These are phyloP conservation scores for Corynascus novoguineensis DNA, from an alignment of 495 filamentous ascomycete genomes.

Conservation along the genomic window DNA sequence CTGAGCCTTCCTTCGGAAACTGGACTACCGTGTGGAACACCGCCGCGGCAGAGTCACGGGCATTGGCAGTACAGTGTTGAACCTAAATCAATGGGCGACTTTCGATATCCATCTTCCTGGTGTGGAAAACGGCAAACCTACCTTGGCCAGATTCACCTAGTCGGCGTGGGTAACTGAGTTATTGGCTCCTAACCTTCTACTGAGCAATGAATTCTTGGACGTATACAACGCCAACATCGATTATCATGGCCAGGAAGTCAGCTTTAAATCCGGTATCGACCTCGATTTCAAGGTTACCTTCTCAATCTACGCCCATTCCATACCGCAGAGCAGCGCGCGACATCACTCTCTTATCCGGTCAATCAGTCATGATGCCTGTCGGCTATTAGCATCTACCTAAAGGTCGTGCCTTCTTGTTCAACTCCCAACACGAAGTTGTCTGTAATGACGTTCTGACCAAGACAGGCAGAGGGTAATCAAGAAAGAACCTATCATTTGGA, in stretches of 20 bases:
- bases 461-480: no score
- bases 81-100: not conserved
- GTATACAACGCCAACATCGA: not conserved
- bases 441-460: no score
- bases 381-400: no score
- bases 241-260: not conserved
- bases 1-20: not conserved
- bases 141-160: not conserved
- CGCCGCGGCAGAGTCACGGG: not conserved
- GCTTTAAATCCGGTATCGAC: not conserved
- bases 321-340: not conserved
- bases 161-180: not conserved
- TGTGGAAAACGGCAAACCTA: not conserved
- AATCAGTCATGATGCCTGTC: no score
- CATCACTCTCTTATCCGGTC: no score
- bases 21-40: not conserved
- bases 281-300: not conserved
- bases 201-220: not conserved
- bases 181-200: not conserved
- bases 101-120: not conserved
- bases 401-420: no score
- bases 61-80: not conserved
- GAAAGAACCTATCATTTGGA: no score
- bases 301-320: not conserved
- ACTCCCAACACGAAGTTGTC: no score